Evolutionary conservation across 371 early-diverging fungal genomes (phyloP).

Genomic region (Nosema granulosis): DNA sequence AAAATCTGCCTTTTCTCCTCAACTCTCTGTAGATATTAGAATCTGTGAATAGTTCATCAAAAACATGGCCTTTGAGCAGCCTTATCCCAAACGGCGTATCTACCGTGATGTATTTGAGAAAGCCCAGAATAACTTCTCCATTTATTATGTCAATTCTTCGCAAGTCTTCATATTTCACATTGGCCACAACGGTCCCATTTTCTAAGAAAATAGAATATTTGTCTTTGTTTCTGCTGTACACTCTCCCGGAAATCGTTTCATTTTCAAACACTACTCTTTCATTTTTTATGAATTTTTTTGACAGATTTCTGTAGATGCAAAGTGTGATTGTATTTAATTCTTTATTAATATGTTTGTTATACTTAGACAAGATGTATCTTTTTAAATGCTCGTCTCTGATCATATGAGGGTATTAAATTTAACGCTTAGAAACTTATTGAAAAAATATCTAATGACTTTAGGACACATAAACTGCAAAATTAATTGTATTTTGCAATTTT

Average conservation of each 20-base stretch:
- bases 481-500: too few species aligned
- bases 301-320: not conserved
- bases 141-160: not conserved
- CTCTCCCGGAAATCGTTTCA: not conserved
- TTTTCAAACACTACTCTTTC: not conserved
- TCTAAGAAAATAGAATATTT: not conserved
- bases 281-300: not conserved
- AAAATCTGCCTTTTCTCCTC: too few species aligned
- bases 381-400: too few species aligned
- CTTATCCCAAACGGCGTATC: not conserved
- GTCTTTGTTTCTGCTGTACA: not conserved
- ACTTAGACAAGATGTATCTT: too few species aligned
- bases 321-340: too few species aligned
- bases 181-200: not conserved
- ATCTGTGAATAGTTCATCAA: too few species aligned
- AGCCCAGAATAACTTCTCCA: not conserved
- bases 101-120: not conserved
- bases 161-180: not conserved
- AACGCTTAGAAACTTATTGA: too few species aligned
- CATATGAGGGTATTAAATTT: too few species aligned
- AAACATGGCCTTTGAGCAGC: slow-evolving; percentile 5
- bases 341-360: too few species aligned
- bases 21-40: too few species aligned
- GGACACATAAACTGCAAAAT: too few species aligned
- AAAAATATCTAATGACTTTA: too few species aligned